Base-by-base conservation (phyloP, 2,329 filamentous ascomycete species). In the Pseudogymnoascus sp. region DNA sequence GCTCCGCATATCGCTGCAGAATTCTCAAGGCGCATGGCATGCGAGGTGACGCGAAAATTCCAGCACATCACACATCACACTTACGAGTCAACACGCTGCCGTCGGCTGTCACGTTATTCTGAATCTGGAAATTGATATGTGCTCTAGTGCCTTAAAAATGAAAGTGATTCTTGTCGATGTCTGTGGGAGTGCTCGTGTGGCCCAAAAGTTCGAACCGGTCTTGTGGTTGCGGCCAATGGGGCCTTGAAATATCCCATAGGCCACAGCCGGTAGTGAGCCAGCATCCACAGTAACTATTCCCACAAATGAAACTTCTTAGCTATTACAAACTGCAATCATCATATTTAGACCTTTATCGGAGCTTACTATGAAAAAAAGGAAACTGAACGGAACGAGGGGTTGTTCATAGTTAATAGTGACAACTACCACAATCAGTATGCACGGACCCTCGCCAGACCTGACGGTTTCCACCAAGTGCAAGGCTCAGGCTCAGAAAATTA, bases 11-110 rank as follows among this genome's bases (percentile, higher is more conserved):
- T 56, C 50, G 50, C 29, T 56, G 50, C 50, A 56, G 50, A 56
- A 56, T 56, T 56, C 50, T 56, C 50, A 56, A n/a, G 50, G 50
- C 50, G 50, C 50, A 56, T 56, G 29, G 50, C 50, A 56, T 56
- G 50, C 50, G 50, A 56, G 50, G 50, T 35, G 50, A 56, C 50
- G 50, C 29, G 50, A 56, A 56, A 56, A 56, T 56, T 56, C 50
- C 50, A 56, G 29, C 50, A 56, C 50, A 56, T 33, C 29, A 56
- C 50, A 56, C 50, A 35, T 56, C 29, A 19, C 29, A 33, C 50
- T 33, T 56, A 35, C 50, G 50, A 56, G 50, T 35, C 50, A 56
- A 56, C 50, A 29, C 29, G n/a, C 50, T 33, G 50, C 50, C 50
- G 11, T 35, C 29, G 29, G 2, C 29, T 6, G 17, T 35, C 50